Evolutionary conservation across 2,329 filamentous ascomycete genomes (phyloP), one percentile per base, ranked within the genome.

Genomic region (Elsinoe ampelina): DNA sequence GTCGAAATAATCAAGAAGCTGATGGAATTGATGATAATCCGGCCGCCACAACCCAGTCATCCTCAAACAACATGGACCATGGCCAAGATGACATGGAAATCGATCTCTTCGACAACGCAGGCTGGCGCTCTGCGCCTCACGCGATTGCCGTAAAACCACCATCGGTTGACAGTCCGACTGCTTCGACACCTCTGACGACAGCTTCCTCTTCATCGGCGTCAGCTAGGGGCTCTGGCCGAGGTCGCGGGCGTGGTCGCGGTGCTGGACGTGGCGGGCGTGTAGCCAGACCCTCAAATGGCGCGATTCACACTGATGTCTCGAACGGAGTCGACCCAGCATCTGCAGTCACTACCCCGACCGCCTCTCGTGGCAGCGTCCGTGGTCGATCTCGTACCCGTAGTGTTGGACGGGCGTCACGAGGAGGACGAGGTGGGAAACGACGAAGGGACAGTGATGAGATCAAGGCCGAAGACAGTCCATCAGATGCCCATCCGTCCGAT

Each of bases 401-500:
- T 38, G 35, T 22, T 26, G 39, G n/a, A 32, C 54, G 58, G 47
- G 60, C 59, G 30, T 58, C 57, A 12, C 43, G 58, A 38, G 54
- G 58, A 55, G 58, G 58, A 22, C 60, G 59, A 61, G 63, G 60
- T 22, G 60, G 60, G 19, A 45, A 56, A 22, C 42, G 54, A 11
- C 34, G 51, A 30, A 19, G 43, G 10, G 58, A 51, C 20, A 47
- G 63, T 41, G 64, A 61, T 59, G 70, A 43, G 71, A 68, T 42
- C 60, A 62, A 48, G 22, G 57, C 58, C 10, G 63, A 66, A 15
- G 61, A 64, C 32, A 63, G 64, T 39, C 67, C 68, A 19, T 63
- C 68, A 50, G 71, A 72, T 54, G 72, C 68, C 7, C 68, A 71
- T 55, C 67, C 72, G 2, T 72, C 72, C 10, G 71, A 71, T 36